phyloP scores from a whole-genome alignment of 495 filamentous ascomycete species.

The Penicillium cataractarum region DNA sequence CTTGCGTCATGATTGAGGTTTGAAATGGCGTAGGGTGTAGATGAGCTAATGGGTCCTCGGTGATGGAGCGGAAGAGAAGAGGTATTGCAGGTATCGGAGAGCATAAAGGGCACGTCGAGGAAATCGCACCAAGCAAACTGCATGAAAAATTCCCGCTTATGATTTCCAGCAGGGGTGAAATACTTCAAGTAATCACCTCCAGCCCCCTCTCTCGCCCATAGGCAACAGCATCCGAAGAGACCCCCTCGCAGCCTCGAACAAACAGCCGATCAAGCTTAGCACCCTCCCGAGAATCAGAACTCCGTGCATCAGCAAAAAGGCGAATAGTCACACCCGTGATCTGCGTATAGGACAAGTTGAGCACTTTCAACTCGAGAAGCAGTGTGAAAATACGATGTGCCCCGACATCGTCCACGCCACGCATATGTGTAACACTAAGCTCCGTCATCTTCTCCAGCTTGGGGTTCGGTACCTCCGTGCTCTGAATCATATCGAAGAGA shows the following conservation, averaged over 20 bases:
- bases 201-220: conserved; percentile 41
- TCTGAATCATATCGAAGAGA: conserved; percentile 13
- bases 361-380: conserved; percentile 31
- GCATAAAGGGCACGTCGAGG: too few relatives aligned
- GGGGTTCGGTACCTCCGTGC: conserved; percentile 1
- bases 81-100: too few relatives aligned
- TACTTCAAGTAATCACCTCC: conserved; percentile 28
- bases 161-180: too few relatives aligned
- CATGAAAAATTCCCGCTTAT: too few relatives aligned
- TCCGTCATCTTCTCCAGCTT: conserved; percentile 28
- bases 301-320: conserved; percentile 31
- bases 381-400: conserved; percentile 17
- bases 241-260: conserved; percentile 35
- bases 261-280: conserved; percentile 32
- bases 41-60: too few relatives aligned
- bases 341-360: conserved; percentile 40
- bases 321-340: conserved; percentile 44
- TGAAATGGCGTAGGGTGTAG: too few relatives aligned
- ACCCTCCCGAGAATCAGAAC: background rate
- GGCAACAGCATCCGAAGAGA: conserved; percentile 44
- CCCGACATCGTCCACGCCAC: conserved; percentile 26
- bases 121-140: too few relatives aligned
- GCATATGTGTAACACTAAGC: conserved; percentile 33
- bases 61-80: too few relatives aligned
- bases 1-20: too few relatives aligned